These are phyloP conservation scores for Arachnomyces sp. DNA, from an alignment of 2,329 filamentous ascomycete genomes.

Conservation along the genomic window DNA sequence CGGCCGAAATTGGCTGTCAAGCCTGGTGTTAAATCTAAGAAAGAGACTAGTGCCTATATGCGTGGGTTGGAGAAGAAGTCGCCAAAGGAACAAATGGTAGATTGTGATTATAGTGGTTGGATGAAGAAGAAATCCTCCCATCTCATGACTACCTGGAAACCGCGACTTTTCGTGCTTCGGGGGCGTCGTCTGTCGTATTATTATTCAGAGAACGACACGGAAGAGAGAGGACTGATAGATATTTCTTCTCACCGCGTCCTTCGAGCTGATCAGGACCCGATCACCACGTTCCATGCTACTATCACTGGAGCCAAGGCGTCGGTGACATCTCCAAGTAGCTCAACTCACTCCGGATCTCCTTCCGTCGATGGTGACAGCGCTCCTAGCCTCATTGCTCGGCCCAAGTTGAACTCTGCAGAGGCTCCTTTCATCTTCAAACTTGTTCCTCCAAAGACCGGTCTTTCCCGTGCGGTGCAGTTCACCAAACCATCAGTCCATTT, in stretches of 20 bases:
- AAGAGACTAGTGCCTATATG: conserved; percentile 89
- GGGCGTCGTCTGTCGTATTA: conserved; percentile 90
- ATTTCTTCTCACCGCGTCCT: conserved; percentile 97
- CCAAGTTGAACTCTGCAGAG: conserved; percentile 23
- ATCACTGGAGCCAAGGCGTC: conserved; percentile 76
- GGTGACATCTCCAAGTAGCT: conserved; percentile 48
- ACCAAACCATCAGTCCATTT: conserved; percentile 97
- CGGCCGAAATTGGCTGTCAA: conserved; percentile 45
- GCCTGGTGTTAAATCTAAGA: conserved; percentile 64
- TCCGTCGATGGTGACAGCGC: too few species aligned
- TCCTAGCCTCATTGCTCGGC: conserved; percentile 20
- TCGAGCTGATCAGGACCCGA: conserved; percentile 80
- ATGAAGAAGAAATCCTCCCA: conserved; percentile 99
- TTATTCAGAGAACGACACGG: conserved; percentile 83
- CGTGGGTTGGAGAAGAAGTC: conserved; percentile 74
- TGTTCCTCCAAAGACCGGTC: conserved; percentile 76
- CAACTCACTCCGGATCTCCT: conserved; percentile 26
- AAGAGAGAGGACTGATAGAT: conserved; percentile 93
- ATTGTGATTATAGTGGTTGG: conserved; percentile 93
- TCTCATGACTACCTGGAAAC: conserved; percentile 96
- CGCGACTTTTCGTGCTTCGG: conserved; percentile 87
- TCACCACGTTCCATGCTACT: conserved; percentile 85
- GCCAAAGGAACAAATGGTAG: conserved; percentile 74
- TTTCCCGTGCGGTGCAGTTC: conserved; percentile 89
- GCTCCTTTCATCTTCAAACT: conserved; percentile 88